A percentile compares a stretch with the other conserved stretches of the same genome.
phyloP scores from a whole-genome alignment of 2,329 filamentous ascomycete species.

The Zasmidium cellare region DNA sequence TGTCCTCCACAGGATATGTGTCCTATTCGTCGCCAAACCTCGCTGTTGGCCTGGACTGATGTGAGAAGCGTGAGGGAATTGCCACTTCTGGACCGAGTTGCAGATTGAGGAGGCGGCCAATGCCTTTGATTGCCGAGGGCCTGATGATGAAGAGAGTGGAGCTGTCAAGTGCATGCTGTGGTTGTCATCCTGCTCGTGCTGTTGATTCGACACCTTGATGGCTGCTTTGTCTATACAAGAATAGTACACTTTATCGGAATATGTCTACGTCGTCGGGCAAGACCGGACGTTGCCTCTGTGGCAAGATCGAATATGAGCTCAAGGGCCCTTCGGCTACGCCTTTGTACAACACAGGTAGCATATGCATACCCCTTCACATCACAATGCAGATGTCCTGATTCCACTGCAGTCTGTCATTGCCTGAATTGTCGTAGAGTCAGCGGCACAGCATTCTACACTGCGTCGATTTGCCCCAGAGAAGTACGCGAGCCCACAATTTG shows the following conservation, averaged over 20 bases:
- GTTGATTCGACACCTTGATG: conserved; percentile 1
- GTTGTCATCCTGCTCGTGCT: neutral
- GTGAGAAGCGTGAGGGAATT: neutral
- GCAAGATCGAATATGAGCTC: conserved; percentile 46
- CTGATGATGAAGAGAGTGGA: neutral
- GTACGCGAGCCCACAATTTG: conserved; percentile 16
- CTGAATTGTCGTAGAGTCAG: conserved; percentile 48
- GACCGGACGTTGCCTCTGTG: conserved; percentile 45
- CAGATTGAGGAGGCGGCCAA: conserved; percentile 1
- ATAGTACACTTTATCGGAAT: neutral
- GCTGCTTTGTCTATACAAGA: neutral
- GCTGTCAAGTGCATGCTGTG: neutral
- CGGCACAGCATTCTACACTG: conserved; percentile 21
- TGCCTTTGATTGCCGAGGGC: neutral
- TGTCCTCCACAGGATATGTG: neutral
- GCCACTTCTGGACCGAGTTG: neutral
- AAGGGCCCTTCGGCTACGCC: conserved; percentile 40
- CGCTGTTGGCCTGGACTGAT: neutral
- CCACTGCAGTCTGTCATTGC: conserved; percentile 46
- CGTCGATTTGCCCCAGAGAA: conserved; percentile 34
- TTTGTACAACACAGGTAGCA: conserved; percentile 38
- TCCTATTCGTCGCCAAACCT: neutral
- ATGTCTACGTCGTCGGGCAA: neutral
- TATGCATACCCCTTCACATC: neutral
- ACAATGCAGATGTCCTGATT: neutral